Percentiles rank a stretch among this genome's conserved stretches.
phyloP scores from a whole-genome alignment of 176 grass and related monocot genomes.

The Carex myosuroides region DNA sequence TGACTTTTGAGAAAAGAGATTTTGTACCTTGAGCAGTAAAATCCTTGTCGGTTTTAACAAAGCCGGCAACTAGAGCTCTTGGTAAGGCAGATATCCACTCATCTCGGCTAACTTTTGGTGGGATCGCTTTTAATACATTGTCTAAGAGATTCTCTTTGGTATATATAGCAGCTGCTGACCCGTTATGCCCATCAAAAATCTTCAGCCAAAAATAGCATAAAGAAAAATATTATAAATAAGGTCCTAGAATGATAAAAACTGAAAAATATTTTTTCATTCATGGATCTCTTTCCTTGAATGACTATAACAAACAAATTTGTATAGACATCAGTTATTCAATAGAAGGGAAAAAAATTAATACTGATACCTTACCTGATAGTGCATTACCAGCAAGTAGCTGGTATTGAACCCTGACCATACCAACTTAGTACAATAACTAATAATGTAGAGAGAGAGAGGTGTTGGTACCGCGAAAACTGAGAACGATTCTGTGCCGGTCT shows the following conservation, averaged over 20 bases:
- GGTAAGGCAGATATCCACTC: constrained; percentile 84
- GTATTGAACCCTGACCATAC: not conserved
- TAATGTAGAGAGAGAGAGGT: not conserved
- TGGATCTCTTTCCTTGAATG: constrained; percentile 8
- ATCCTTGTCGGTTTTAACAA: constrained; percentile 94
- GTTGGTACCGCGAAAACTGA: constrained; percentile 74
- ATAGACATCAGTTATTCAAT: not conserved
- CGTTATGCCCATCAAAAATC: constrained; percentile 97
- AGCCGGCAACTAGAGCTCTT: constrained; percentile 87
- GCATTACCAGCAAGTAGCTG: not conserved
- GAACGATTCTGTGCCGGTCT: constrained; percentile 37
- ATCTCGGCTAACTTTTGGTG: constrained; percentile 67
- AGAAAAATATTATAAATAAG: constrained; percentile 27
- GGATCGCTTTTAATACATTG: constrained; percentile 76
- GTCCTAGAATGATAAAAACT: not conserved
- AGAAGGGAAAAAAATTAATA: not conserved
- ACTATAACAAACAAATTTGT: constrained; percentile 9
- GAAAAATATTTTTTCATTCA: not conserved
- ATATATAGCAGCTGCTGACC: constrained; percentile 80
- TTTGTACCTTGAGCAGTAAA: constrained; percentile 66
- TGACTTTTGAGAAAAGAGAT: constrained; percentile 27
- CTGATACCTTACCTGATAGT: not conserved
- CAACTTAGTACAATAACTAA: not conserved
- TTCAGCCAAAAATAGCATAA: constrained; percentile 31
- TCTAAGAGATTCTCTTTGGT: constrained; percentile 64